Evolutionary conservation across 495 filamentous ascomycete genomes (phyloP).

Genomic region (Hyaloscypha hepaticicola): DNA sequence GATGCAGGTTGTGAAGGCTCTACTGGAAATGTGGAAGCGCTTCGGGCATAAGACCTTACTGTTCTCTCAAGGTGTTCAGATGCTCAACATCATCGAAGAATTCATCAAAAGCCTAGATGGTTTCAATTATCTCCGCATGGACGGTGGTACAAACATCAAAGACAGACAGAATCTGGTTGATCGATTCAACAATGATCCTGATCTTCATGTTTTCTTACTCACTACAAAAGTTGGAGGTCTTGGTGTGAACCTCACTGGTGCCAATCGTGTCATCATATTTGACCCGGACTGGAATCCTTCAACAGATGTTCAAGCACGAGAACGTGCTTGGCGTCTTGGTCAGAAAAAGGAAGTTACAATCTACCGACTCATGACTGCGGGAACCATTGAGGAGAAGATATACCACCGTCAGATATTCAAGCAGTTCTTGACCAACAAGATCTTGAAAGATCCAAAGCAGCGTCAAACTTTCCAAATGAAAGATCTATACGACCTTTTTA

Average conservation of each 20-base stretch:
- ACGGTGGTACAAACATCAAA: constrained; percentile 82
- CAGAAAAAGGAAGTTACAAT: constrained; percentile 93
- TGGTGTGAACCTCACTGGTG: constrained; percentile 91
- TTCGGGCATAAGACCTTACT: constrained; percentile 87
- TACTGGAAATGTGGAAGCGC: constrained; percentile 82
- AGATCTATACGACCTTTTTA: constrained; percentile 89
- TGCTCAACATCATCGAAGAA: constrained; percentile 88
- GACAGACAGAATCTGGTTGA: constrained; percentile 82
- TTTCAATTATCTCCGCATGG: constrained; percentile 86
- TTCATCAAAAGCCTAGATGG: constrained; percentile 65
- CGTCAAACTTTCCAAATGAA: constrained; percentile 79
- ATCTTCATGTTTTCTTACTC: constrained; percentile 84
- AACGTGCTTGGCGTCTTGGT: constrained; percentile 92
- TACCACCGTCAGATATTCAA: constrained; percentile 98
- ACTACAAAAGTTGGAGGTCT: constrained; percentile 95
- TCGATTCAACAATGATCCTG: constrained; percentile 79
- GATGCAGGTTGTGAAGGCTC: constrained; percentile 85
- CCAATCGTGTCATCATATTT: constrained; percentile 93
- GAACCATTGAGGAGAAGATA: constrained; percentile 98
- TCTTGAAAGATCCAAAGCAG: constrained; percentile 88
- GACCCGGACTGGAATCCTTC: constrained; percentile 98
- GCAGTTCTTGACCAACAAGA: constrained; percentile 92
- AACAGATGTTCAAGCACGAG: constrained; percentile 90
- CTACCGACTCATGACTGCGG: constrained; percentile 93
- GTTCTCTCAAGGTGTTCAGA: constrained; percentile 87